Evolutionary conservation across 2,329 filamentous ascomycete species (phyloP).

Genomic region (Pyrenochaeta sp.): DNA sequence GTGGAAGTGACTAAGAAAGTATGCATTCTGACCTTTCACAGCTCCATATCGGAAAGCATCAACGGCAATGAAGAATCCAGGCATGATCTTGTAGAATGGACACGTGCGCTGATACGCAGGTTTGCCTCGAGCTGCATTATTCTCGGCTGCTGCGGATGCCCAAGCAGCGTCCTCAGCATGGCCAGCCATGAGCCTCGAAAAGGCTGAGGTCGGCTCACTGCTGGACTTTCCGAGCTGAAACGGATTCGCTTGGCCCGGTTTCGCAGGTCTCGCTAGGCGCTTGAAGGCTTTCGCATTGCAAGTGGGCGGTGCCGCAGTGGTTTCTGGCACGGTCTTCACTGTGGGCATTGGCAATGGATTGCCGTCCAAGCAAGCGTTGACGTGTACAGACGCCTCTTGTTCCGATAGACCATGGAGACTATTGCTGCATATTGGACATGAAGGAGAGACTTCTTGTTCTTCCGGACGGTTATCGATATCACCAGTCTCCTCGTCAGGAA

Average conservation of each 20-base stretch:
- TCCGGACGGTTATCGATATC: constrained; percentile 7
- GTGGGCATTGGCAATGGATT: constrained; percentile 68
- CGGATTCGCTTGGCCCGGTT: constrained; percentile 82
- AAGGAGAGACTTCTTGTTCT: constrained; percentile 36
- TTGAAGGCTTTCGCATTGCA: constrained; percentile 66
- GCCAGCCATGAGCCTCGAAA: constrained; percentile 90
- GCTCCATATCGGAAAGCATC: constrained; percentile 96
- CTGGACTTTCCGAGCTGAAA: constrained; percentile 64
- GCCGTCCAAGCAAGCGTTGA: constrained; percentile 92
- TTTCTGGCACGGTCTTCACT: constrained; percentile 16
- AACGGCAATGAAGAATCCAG: constrained; percentile 89
- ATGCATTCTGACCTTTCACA: constrained; percentile 89
- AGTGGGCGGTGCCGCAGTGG: constrained; percentile 10
- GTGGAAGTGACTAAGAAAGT: constrained; percentile 97
- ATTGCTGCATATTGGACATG: constrained; percentile 81
- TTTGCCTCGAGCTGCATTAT: constrained; percentile 80
- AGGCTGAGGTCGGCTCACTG: constrained; percentile 69
- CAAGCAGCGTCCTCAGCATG: constrained; percentile 92
- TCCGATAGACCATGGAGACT: constrained; percentile 65
- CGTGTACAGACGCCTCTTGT: constrained; percentile 79
- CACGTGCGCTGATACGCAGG: constrained; percentile 89
- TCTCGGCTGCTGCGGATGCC: constrained; percentile 83
- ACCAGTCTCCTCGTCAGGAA: constrained; percentile 37
- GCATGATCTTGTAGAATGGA: constrained; percentile 98
- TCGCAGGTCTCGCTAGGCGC: constrained; percentile 70